Evolutionary conservation across 768 basidiomycete species (phyloP), one percentile per base, ranked within the genome.

Genomic region (Crepidotus variabilis): DNA sequence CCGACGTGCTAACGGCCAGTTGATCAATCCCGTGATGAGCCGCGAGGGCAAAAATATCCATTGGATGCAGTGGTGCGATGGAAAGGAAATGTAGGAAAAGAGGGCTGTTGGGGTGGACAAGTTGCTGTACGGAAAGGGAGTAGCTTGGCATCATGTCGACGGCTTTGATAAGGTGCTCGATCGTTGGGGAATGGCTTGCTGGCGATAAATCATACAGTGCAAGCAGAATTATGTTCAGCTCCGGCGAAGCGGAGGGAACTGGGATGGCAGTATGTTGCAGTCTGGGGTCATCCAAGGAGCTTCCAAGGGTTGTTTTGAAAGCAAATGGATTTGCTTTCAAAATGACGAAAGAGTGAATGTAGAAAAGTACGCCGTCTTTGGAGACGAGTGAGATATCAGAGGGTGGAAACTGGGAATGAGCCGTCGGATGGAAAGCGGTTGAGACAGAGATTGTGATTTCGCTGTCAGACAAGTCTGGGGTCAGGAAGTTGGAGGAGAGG

Each of bases 331-430:
- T 86, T 5, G 67, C 71, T 18, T 63, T 50, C 35, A 79, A 66
- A 34, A 88, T 62, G 24, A 74, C 63, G 6, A 72, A 61, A 0
- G 71, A 62, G 65, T 85, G 78, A 3, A 79, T 78, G 58, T 86
- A 85, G 72, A 88, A 88, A 60, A 85, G 78, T 33, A 87, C 82
- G 0, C 76, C 75, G 59, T 88, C 86, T 36, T 80, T 74, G 8
- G 85, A 82, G 50, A 79, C 64, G 33, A 86, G 60, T 55, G 83
- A 71, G 2, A 65, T 63, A 43, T 70, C 67, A 1, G 57, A 51
- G 3, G 49, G 10, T 10, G 68, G 61, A 16, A 55, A 49, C 7
- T 47, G 24, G 3, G 55, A 24, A 35, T 63, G 52, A 6, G 52
- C 39, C 1, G 60, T 61, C 6, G 67, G 68, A 36, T 65, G 61